Base-by-base conservation (phyloP, 306 rosid species). In the Trifolium dubium region DNA sequence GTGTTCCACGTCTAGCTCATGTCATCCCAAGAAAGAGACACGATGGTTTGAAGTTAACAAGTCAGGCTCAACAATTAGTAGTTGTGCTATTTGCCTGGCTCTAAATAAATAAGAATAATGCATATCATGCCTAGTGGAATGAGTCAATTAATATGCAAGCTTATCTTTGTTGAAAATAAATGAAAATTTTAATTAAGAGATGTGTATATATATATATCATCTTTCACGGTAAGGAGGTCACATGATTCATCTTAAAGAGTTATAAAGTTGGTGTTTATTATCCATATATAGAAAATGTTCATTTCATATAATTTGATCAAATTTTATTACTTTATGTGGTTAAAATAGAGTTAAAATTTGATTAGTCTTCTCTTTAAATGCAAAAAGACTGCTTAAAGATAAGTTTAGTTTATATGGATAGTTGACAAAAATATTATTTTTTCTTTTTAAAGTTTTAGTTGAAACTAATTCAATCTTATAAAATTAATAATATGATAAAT, bases 51-150 rank as follows among this genome's bases (percentile, higher is more conserved):
- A 80, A 44, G 82, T 71, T 71, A 67, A 67, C 77, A 55, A 8
- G 78, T 73, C 54, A 54, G 72, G 30, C 80, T 35, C 64, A 37
- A 60, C 82, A 67, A 55, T 62, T 80, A 4, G 54, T 32, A 41
- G 51, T 18, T 76, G 76, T 76, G 73, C 73, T 28, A 34, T 76
- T 65, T 60, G 67, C 73, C 77, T 83, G 86, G 84, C 69, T 71
- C 76, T 67, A 49, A 54, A 61, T 61, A 72, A 58, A 72, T n/a
- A 69, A 68, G 44, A 67, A 67, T 28, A 69, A 30, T 46, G 79
- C 75, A 80, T 68, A 69, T 77, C 39, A 18, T 62, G 47, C 32
- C 35, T 63, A 72, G 74, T 76, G 79, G 79, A 61, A 67, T 9
- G 30, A 49, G 30, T 79, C 82, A 54, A 67, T 80, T 66, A 11